Conservation (phyloP, 1,284 basidiomycete species). For the Trichosporon faecale region DNA sequence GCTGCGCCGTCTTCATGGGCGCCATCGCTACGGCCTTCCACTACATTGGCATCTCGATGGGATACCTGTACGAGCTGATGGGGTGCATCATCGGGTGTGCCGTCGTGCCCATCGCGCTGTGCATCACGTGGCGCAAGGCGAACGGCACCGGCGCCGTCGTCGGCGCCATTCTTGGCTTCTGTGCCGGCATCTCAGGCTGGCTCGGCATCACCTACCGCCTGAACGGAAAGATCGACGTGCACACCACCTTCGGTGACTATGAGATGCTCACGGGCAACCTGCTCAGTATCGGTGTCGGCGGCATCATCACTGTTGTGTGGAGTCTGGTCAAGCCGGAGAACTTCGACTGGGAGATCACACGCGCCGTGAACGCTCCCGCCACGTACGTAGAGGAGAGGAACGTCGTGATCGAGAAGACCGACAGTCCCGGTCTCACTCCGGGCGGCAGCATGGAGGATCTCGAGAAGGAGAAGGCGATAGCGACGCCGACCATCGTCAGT, state of each 20-base stretch:
- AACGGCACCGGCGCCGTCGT: conserved; percentile 74
- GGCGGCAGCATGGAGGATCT: conserved; percentile 41
- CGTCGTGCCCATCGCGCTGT: conserved; percentile 80
- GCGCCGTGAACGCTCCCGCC: conserved; percentile 61
- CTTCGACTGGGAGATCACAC: conserved; percentile 74
- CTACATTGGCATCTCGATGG: conserved; percentile 85
- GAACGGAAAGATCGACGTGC: conserved; percentile 72
- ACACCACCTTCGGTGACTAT: conserved; percentile 62
- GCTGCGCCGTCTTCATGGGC: conserved; percentile 74
- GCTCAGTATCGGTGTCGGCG: conserved; percentile 76
- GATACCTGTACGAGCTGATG: conserved; percentile 42
- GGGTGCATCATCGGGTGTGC: conserved; percentile 68
- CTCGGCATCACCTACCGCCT: conserved; percentile 72
- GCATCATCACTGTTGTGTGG: conserved; percentile 65
- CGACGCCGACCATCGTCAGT: conserved; percentile 1
- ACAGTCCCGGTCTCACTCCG: not conserved
- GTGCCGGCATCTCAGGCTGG: conserved; percentile 71
- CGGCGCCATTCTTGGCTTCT: conserved; percentile 69
- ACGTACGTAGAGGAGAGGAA: conserved; percentile 24
- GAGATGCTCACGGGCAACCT: conserved; percentile 73
- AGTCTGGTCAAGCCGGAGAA: conserved; percentile 71
- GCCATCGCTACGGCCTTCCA: conserved; percentile 79
- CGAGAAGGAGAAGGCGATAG: conserved; percentile 54
- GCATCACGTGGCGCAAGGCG: conserved; percentile 75
- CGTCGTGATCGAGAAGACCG: conserved; percentile 21